Evolutionary conservation across 768 basidiomycete species (phyloP), one percentile per base, ranked within the genome.

Genomic region (Vararia minispora): DNA sequence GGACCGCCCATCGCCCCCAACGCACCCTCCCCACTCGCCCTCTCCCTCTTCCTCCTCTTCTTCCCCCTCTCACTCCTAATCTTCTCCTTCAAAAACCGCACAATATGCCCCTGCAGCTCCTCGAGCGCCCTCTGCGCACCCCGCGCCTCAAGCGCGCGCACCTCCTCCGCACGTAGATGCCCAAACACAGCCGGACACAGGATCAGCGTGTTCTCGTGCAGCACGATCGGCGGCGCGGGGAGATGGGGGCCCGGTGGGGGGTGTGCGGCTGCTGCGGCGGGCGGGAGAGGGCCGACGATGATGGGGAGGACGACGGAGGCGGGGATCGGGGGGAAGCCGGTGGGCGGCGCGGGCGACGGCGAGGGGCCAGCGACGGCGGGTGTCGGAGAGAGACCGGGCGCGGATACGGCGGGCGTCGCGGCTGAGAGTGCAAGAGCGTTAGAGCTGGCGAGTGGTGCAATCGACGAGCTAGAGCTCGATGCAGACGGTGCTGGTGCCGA

Each of bases 161-260:
- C 61, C 56, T 81, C 81, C 44, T 80, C 77, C 30, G 69, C 63
- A 3, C 80, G 74, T 10, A 94, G 69, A 39, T 78, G 77, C 7
- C 79, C 71, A 53, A 95, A 95, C 24, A 94, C 80, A 16, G 71
- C 68, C 2, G 91, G 91, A 50, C 87, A 84, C 26, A 95, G 73
- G 40, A 89, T 74, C 16, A 95, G 71, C 22, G 73, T 80, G 37
- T 86, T 79, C 47, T 89, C 79, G 45, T 92, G 87, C 10, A 92
- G 61, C 17, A 87, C 74, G 64, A 95, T 88, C 23, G 77, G 77
- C 21, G 66, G 69, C 3, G 59, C 54, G 1, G 60, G 56, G 22
- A 55, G 47, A 28, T 17, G 57, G 40, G 43, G 54, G 68, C 37
- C 74, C 69, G 40, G 72, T 58, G 71, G 41, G 11, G 79, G 68